Percentiles rank a stretch among this genome's conserved stretches.
phyloP scores from a whole-genome alignment of 2,329 filamentous ascomycete species.

The Xylariaceae sp. region DNA sequence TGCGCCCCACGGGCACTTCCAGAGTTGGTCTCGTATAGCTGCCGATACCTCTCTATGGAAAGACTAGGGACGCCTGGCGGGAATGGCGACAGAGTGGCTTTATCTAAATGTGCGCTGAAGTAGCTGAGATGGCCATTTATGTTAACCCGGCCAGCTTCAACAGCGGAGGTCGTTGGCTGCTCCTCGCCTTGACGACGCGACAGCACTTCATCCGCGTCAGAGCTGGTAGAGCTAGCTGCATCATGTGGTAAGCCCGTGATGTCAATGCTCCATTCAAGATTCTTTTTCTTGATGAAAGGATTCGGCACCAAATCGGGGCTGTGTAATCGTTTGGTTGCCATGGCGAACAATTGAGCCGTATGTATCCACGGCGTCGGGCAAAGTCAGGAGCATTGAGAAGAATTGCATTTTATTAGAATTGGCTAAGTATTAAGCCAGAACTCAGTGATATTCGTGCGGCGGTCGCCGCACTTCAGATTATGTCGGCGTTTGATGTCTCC shows the following conservation, averaged over 20 bases:
- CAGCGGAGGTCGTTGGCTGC: conserved; percentile 33
- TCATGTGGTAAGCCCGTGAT: conserved; percentile 17
- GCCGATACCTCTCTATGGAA: conserved; percentile 34
- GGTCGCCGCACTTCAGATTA: neutral
- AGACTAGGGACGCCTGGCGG: conserved; percentile 31
- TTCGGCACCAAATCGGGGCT: conserved; percentile 40
- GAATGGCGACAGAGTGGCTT: conserved; percentile 25
- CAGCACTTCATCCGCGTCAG: conserved; percentile 9
- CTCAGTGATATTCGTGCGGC: neutral
- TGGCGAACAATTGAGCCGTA: conserved; percentile 10
- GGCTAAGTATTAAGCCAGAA: neutral
- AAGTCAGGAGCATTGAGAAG: neutral
- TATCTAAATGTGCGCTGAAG: conserved; percentile 36
- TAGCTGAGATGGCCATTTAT: conserved; percentile 39
- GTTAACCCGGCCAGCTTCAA: conserved; percentile 39
- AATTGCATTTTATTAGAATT: neutral
- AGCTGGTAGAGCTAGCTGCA: conserved; percentile 16
- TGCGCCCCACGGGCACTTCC: conserved; percentile 41
- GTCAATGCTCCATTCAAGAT: conserved; percentile 42
- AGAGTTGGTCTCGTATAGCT: conserved; percentile 37
- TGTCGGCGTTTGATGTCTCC: neutral
- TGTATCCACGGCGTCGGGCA: neutral
- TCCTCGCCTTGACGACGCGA: conserved; percentile 9
- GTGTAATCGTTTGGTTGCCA: conserved; percentile 32
- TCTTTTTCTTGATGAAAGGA: conserved; percentile 45